These are phyloP conservation scores for Breynia disticha DNA, from an alignment of 441 rosid genomes.

Conservation along the genomic window DNA sequence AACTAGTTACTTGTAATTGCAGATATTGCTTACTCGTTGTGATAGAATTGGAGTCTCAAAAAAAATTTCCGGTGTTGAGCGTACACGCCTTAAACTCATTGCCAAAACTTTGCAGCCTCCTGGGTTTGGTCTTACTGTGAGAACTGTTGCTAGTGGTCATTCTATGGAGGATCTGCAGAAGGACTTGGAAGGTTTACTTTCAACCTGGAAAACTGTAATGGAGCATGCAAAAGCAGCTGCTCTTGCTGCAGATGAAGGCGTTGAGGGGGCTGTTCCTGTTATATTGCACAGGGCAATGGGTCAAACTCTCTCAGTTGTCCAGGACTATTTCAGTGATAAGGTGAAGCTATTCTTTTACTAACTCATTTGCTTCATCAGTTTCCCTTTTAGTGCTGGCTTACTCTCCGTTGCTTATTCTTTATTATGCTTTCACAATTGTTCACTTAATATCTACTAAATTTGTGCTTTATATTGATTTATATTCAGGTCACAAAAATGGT, in stretches of 20 bases:
- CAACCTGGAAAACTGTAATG: constrained; percentile 71
- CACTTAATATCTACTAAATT: constrained; percentile 11
- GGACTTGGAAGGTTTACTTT: constrained; percentile 78
- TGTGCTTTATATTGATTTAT: constrained; percentile 8
- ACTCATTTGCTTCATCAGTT: background rate
- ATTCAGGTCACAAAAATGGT: constrained; percentile 77
- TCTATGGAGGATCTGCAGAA: constrained; percentile 80
- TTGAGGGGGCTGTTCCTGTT: constrained; percentile 81
- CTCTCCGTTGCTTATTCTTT: background rate
- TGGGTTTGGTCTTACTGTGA: constrained; percentile 83
- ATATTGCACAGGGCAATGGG: constrained; percentile 92
- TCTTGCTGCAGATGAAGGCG: constrained; percentile 96
- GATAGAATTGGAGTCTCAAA: constrained; percentile 73
- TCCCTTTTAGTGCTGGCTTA: constrained; percentile 1
- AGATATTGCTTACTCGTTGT: constrained; percentile 58
- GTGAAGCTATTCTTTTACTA: constrained; percentile 19
- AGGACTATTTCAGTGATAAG: constrained; percentile 83
- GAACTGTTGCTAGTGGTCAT: constrained; percentile 92
- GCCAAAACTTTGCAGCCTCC: constrained; percentile 87
- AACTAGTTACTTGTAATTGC: constrained; percentile 19
- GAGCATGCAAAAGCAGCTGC: constrained; percentile 90
- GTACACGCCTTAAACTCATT: constrained; percentile 78
- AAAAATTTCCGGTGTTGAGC: constrained; percentile 70
- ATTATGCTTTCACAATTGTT: background rate
- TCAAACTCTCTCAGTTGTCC: constrained; percentile 92